phyloP scores from a whole-genome alignment of 176 grass and related monocot genomes.

The Urochloa ruziziensis region DNA sequence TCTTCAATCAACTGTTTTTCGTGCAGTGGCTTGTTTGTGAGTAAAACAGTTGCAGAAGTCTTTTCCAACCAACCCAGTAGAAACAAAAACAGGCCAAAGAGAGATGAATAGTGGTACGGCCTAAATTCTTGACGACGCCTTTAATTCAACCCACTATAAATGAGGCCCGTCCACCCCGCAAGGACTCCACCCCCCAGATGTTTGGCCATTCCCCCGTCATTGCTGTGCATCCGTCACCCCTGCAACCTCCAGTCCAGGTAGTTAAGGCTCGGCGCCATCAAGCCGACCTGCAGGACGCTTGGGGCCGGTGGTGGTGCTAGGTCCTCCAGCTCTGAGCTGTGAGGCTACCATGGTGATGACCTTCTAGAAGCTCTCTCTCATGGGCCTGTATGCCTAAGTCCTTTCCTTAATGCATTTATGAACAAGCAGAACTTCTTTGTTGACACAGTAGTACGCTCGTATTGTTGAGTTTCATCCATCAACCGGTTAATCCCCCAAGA shows the following conservation, averaged over 20 bases:
- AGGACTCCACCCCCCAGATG: neutral
- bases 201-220: neutral
- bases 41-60: neutral
- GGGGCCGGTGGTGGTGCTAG: neutral
- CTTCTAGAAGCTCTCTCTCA: neutral
- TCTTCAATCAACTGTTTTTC: neutral
- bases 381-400: neutral
- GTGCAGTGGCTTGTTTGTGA: neutral
- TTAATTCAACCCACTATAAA: neutral
- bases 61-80: neutral
- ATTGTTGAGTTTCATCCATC: neutral
- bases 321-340: neutral
- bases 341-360: neutral
- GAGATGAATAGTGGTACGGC: neutral
- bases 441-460: neutral
- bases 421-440: neutral
- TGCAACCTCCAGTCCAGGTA: neutral
- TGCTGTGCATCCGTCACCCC: neutral
- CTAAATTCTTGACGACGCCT: neutral
- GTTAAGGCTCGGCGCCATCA: conserved; percentile 3
- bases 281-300: neutral
- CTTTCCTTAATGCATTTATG: neutral
- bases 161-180: neutral
- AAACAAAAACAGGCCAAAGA: neutral
- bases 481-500: too few species aligned